Conservation (phyloP, 371 early-diverging fungal genomes). For the Amoeboradix gromovi region DNA sequence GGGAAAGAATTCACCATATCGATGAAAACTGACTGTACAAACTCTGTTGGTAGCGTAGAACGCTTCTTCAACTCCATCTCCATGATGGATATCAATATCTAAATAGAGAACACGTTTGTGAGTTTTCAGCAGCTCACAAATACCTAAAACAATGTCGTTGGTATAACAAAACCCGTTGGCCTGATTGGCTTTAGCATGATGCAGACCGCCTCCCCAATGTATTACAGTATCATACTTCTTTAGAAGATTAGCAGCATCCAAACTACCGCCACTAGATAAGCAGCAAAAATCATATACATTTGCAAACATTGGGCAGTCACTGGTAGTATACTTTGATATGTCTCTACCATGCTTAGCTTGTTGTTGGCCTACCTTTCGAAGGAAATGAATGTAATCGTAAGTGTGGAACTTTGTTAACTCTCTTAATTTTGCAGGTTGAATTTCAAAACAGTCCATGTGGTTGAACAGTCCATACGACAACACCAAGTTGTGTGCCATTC, state of each 20-base stretch:
- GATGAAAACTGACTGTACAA: constrained; percentile 74
- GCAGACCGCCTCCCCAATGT: constrained; percentile 86
- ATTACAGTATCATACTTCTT: constrained; percentile 51
- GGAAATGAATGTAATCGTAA: constrained; percentile 86
- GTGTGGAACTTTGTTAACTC: constrained; percentile 89
- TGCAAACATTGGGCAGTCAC: constrained; percentile 85
- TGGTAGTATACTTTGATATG: background rate
- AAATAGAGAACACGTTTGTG: constrained; percentile 63
- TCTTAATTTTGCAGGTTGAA: constrained; percentile 45
- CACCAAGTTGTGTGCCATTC: constrained; percentile 89
- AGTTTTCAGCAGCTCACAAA: constrained; percentile 47
- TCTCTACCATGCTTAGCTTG: constrained; percentile 46
- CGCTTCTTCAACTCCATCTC: constrained; percentile 46
- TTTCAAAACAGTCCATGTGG: constrained; percentile 29
- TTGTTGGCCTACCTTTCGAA: constrained; percentile 43
- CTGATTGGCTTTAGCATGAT: constrained; percentile 76
- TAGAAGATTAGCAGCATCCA: constrained; percentile 52
- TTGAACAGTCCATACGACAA: constrained; percentile 80
- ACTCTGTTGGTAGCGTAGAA: constrained; percentile 67
- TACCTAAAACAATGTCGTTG: constrained; percentile 75
- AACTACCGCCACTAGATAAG: constrained; percentile 72
- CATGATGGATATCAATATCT: constrained; percentile 88
- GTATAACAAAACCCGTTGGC: constrained; percentile 85
- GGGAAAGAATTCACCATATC: constrained; percentile 77
- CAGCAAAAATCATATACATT: constrained; percentile 86